Evolutionary conservation across 2,329 filamentous ascomycete species (phyloP).

Genomic region (Stachybotrys chlorohalonatus): DNA sequence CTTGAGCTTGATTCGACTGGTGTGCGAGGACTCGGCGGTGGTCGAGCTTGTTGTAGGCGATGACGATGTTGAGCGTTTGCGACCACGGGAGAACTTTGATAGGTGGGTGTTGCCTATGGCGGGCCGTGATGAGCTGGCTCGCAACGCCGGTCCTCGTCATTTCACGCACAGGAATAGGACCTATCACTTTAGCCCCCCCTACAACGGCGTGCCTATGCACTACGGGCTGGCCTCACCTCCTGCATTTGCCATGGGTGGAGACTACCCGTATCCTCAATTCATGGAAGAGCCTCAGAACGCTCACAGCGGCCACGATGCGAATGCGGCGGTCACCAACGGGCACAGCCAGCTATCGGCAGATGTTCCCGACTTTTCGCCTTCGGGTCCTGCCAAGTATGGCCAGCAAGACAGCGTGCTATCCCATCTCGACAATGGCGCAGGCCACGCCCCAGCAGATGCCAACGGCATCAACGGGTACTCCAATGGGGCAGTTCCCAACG

Average conservation of each 20-base stretch:
- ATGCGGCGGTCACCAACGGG: constrained; percentile 11
- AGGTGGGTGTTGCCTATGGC: constrained; percentile 67
- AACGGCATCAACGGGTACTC: constrained; percentile 6
- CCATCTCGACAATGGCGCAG: background rate
- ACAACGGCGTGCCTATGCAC: constrained; percentile 20
- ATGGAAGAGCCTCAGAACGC: constrained; percentile 23
- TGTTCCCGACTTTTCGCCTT: constrained; percentile 30
- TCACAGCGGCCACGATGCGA: constrained; percentile 25
- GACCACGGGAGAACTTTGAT: constrained; percentile 67
- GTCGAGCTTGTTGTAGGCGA: constrained; percentile 69
- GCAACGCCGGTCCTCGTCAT: constrained; percentile 56
- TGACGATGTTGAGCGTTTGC: constrained; percentile 71
- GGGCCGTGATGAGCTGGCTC: constrained; percentile 63
- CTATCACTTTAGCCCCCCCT: constrained; percentile 18
- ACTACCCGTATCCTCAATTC: constrained; percentile 18
- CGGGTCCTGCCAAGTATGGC: constrained; percentile 9
- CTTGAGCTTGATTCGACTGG: constrained; percentile 62
- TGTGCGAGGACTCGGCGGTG: constrained; percentile 60
- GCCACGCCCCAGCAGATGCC: constrained; percentile 4
- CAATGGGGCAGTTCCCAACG: background rate
- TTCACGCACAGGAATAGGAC: constrained; percentile 25
- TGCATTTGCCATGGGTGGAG: constrained; percentile 16
- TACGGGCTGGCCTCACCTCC: constrained; percentile 20
- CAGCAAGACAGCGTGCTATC: background rate
- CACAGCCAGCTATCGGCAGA: constrained; percentile 27